phyloP scores from a whole-genome alignment of 139 green algal species.

The Volvox reticuliferus region DNA sequence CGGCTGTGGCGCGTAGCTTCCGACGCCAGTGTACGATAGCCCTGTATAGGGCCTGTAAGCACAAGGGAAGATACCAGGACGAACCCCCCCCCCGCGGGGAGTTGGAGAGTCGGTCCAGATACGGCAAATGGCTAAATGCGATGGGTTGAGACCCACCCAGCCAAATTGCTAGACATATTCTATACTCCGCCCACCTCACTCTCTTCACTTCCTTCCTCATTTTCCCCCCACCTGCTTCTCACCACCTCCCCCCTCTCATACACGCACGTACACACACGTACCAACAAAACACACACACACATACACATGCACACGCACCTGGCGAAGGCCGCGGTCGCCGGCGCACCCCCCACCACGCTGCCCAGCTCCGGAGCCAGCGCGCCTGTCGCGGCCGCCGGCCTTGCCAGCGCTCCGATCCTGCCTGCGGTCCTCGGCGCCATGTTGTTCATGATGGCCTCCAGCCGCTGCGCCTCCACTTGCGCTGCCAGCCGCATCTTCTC shows the following conservation, averaged over 20 bases:
- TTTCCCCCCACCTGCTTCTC: no score
- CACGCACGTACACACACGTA: no score
- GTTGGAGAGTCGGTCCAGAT: no score
- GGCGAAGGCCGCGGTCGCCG: neutral
- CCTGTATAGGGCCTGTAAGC: constrained; percentile 11
- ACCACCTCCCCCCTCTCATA: no score
- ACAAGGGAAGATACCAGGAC: no score
- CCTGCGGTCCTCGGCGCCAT: constrained; percentile 33
- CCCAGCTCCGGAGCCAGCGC: neutral
- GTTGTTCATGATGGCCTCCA: constrained; percentile 45
- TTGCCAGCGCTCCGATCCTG: constrained; percentile 17
- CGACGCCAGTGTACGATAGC: constrained; percentile 1
- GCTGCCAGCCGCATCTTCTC: constrained; percentile 44
- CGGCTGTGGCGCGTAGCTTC: neutral
- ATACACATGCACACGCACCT: neutral
- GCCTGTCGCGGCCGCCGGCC: neutral
- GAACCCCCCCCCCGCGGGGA: no score
- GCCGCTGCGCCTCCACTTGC: constrained; percentile 29
- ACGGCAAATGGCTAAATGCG: no score
- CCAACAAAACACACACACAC: no score
- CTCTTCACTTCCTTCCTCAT: no score
- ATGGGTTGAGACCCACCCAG: no score
- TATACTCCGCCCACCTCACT: no score
- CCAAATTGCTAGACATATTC: no score
- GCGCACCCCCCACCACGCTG: neutral